Percentiles rank a stretch among this genome's conserved stretches.
These are phyloP conservation scores for Annulohypoxylon nitens DNA, from an alignment of 495 filamentous ascomycete genomes.

Conservation along the genomic window DNA sequence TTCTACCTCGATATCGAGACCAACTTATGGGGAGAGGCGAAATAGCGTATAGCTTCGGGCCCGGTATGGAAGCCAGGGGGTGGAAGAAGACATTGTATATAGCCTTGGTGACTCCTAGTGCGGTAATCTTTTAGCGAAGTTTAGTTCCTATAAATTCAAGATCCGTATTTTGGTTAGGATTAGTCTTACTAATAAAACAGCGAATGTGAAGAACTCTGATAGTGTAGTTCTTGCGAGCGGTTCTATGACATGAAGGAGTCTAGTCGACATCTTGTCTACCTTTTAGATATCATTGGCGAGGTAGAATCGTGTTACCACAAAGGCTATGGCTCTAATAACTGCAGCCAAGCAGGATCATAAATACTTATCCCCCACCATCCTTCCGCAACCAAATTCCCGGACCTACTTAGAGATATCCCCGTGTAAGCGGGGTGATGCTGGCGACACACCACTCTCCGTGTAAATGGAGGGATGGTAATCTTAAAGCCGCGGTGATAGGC, in stretches of 20 bases:
- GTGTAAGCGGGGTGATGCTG: constrained; percentile 30
- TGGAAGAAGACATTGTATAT: constrained; percentile 59
- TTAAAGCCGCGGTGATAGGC: constrained; percentile 24
- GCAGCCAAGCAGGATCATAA: constrained; percentile 18
- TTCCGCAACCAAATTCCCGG: neutral
- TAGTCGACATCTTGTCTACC: constrained; percentile 33
- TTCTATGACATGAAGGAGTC: constrained; percentile 8
- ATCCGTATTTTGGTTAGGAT: neutral
- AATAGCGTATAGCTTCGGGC: constrained; percentile 51
- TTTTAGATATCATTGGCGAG: neutral
- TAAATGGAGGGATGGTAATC: constrained; percentile 19
- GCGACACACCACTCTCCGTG: neutral
- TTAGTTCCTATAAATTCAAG: constrained; percentile 13
- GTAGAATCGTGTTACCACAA: neutral
- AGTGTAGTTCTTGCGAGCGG: constrained; percentile 20
- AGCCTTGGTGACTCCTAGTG: constrained; percentile 32
- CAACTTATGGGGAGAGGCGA: constrained; percentile 49
- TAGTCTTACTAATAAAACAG: constrained; percentile 32
- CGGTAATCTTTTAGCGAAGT: constrained; percentile 16
- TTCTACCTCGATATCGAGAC: constrained; percentile 31
- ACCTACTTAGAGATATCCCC: constrained; percentile 1
- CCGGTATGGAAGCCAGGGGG: constrained; percentile 56
- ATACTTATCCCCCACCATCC: constrained; percentile 1
- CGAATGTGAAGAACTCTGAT: constrained; percentile 26
- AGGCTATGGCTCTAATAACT: neutral